These are phyloP conservation scores for Acer yangbiense DNA, from an alignment of 345 rosid species.

Conservation along the genomic window DNA sequence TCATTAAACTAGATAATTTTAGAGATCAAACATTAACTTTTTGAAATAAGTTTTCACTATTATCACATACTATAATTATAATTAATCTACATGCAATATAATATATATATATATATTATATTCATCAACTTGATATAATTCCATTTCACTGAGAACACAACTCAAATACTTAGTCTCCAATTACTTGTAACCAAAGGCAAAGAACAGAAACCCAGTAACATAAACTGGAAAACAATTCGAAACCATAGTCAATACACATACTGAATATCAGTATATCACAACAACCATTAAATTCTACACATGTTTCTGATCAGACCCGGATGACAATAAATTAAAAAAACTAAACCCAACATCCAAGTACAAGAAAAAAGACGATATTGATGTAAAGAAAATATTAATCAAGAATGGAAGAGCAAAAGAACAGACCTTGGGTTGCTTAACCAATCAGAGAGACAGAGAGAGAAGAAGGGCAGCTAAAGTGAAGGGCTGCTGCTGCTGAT, in stretches of 20 bases:
- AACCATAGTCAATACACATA: not conserved
- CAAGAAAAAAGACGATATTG: not conserved
- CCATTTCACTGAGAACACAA: not conserved
- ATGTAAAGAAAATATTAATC: not conserved
- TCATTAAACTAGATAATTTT: not conserved
- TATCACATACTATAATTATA: not conserved
- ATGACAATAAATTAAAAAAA: not conserved
- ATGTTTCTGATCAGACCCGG: conserved; percentile 7
- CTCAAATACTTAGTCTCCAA: not conserved
- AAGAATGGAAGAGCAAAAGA: not conserved
- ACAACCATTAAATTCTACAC: not conserved
- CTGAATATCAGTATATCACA: not conserved
- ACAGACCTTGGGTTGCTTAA: conserved; percentile 22
- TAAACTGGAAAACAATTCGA: not conserved
- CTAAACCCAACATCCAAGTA: not conserved
- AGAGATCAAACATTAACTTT: not conserved
- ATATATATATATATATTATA: not conserved
- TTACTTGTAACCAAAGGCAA: conserved; percentile 4
- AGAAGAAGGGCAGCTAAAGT: not conserved
- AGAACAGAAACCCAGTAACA: not conserved
- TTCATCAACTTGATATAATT: not conserved
- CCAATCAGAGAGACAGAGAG: not conserved
- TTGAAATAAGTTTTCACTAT: not conserved
- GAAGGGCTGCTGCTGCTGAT: not conserved
- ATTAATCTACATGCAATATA: not conserved